Conservation (phyloP, 129 eudicot species). For the Tagetes patula region DNA sequence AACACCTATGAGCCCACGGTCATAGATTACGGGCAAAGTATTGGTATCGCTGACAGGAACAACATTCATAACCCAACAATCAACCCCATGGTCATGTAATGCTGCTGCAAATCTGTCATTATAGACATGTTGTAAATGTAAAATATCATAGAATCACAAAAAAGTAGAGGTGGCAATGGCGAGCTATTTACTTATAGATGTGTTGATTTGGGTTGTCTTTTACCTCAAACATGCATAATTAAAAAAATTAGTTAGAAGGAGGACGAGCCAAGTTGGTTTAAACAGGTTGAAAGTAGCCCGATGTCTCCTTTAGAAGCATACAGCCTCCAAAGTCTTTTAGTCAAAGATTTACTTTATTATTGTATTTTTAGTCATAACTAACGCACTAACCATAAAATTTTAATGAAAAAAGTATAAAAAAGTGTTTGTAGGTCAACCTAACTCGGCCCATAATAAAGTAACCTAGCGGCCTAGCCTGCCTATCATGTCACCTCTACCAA, state of each 20-base stretch:
- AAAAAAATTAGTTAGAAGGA: neutral
- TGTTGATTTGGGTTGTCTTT: conserved; percentile 1
- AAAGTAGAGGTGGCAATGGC: neutral
- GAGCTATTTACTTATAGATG: neutral
- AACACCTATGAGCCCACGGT: conserved; percentile 89
- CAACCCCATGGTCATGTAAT: conserved; percentile 54
- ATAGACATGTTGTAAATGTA: conserved; percentile 14
- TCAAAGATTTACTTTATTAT: neutral
- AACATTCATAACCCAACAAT: conserved; percentile 94
- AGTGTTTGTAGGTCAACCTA: neutral
- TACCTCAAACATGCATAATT: neutral
- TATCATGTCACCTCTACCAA: conserved; percentile 5
- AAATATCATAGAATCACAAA: conserved; percentile 16
- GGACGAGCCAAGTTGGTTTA: neutral
- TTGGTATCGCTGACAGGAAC: conserved; percentile 79
- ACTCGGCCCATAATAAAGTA: neutral
- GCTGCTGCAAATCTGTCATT: conserved; percentile 79
- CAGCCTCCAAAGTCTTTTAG: neutral
- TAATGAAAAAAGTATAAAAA: neutral
- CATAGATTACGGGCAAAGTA: conserved; percentile 74
- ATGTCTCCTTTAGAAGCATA: neutral
- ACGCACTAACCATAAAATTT: neutral
- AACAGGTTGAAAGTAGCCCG: neutral
- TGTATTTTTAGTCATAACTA: neutral
- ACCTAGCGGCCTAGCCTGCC: neutral